Percentiles rank a stretch among this genome's conserved stretches.
Evolutionary conservation across 2,329 filamentous ascomycete species (phyloP).

Genomic region (Stachybotrys chartarum): DNA sequence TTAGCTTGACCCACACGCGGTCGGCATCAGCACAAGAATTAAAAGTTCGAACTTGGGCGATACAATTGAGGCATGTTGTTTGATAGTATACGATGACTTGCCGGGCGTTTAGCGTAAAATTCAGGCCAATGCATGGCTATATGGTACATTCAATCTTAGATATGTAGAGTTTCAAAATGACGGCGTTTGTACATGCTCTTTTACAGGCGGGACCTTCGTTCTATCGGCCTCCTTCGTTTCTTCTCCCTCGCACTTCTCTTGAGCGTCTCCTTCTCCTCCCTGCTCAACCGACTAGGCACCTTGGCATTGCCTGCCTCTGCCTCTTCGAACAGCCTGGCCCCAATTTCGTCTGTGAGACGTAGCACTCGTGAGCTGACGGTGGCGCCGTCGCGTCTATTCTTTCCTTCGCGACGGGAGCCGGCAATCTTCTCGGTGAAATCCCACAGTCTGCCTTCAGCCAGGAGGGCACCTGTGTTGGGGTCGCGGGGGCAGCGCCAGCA

Average conservation of each 20-base stretch:
- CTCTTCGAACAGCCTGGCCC: conserved; percentile 59
- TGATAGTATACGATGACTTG: neutral
- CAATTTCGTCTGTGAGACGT: conserved; percentile 66
- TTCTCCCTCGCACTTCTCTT: conserved; percentile 36
- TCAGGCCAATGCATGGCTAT: neutral
- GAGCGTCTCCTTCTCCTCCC: conserved; percentile 41
- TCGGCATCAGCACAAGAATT: neutral
- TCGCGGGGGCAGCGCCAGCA: conserved; percentile 71
- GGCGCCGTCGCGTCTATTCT: conserved; percentile 89
- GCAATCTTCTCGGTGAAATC: conserved; percentile 87
- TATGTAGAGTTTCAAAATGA: conserved; percentile 1
- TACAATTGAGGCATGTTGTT: neutral
- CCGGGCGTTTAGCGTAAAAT: neutral
- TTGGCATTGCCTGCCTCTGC: conserved; percentile 31
- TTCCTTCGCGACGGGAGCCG: conserved; percentile 76
- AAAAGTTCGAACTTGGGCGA: neutral
- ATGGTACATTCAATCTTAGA: neutral
- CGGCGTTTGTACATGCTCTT: neutral
- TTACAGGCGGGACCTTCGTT: conserved; percentile 44
- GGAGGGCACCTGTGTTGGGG: conserved; percentile 48
- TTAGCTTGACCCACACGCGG: neutral
- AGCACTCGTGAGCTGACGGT: conserved; percentile 82
- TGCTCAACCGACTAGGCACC: conserved; percentile 35
- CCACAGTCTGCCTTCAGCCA: conserved; percentile 75
- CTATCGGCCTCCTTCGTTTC: conserved; percentile 40